These are phyloP conservation scores for Pestalotiopsis sp. DNA, from an alignment of 2,329 filamentous ascomycete species.

Conservation along the genomic window DNA sequence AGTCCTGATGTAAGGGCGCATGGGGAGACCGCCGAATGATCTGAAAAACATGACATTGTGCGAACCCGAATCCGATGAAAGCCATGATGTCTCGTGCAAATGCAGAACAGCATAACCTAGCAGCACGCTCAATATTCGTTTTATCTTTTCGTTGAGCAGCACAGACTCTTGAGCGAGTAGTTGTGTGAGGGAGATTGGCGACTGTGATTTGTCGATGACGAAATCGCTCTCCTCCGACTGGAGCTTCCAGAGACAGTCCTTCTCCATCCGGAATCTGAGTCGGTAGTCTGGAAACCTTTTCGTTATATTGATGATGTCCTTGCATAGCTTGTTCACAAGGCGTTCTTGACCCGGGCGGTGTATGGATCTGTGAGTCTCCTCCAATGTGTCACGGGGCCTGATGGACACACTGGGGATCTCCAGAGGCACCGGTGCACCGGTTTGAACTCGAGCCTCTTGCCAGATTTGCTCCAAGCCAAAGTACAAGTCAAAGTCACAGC, in stretches of 20 bases:
- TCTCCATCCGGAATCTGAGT: not conserved
- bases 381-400: not conserved
- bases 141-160: not conserved
- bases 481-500: not conserved
- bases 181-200: not conserved
- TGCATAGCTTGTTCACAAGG: not conserved
- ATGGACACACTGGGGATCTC: not conserved
- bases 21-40: not conserved
- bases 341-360: no score
- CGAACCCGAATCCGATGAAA: not conserved
- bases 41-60: not conserved
- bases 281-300: not conserved
- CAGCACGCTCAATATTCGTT: not conserved
- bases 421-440: fast-evolving
- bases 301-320: not conserved
- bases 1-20: not conserved
- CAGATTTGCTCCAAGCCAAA: not conserved
- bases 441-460: not conserved
- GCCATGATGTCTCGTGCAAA: not conserved
- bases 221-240: not conserved
- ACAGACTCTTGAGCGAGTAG: not conserved
- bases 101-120: not conserved
- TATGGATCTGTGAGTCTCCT: not conserved
- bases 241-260: not conserved
- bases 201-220: not conserved